A percentile compares a stretch with the other conserved stretches of the same genome.
Evolutionary conservation across 306 rosid genomes (phyloP).

Genomic region (Fragaria iinumae): DNA sequence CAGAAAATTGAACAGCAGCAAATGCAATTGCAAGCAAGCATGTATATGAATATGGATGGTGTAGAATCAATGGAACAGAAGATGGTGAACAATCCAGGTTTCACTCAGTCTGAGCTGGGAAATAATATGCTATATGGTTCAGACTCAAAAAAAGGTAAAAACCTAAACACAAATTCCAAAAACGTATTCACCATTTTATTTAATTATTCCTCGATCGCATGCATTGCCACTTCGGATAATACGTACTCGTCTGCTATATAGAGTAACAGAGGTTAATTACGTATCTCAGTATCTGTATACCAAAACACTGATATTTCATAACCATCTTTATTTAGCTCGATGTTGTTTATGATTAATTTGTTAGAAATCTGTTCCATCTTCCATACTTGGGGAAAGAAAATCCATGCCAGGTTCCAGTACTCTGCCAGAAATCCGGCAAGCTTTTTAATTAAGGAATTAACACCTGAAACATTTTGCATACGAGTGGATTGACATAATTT

Average conservation of each 20-base stretch:
- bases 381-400: no score
- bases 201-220: neutral
- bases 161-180: neutral
- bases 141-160: neutral
- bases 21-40: neutral
- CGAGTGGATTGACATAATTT: neutral
- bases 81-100: neutral
- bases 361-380: neutral
- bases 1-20: conserved; percentile 5
- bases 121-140: neutral
- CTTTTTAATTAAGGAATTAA: neutral
- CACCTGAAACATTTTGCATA: neutral
- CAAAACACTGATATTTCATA: neutral
- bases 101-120: neutral
- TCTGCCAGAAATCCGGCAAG: neutral
- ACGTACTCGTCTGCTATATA: neutral
- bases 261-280: no score
- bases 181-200: neutral
- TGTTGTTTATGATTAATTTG: neutral
- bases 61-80: neutral
- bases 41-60: neutral
- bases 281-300: neutral
- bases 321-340: neutral
- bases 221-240: neutral
- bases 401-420: no score